phyloP scores from a whole-genome alignment of 805 yeast species.

The Gaillardinia entomophila region DNA sequence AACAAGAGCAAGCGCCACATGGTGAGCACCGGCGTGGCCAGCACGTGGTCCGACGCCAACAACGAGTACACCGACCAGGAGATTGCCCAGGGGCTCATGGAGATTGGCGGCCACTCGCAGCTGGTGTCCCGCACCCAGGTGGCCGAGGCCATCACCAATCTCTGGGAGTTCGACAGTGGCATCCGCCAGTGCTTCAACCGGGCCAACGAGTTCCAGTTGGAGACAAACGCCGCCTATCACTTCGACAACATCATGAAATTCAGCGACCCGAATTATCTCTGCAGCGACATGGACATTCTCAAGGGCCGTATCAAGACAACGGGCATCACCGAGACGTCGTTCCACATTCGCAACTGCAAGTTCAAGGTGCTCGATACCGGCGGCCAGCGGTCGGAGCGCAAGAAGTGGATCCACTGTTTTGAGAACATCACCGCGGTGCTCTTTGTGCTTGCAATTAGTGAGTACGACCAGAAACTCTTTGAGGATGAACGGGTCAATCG shows the following conservation, averaged over 20 bases:
- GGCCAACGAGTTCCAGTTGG: slow-evolving; percentile 78
- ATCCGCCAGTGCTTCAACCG: slow-evolving; percentile 51
- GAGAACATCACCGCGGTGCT: slow-evolving; percentile 84
- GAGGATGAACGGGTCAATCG: slow-evolving; percentile 88
- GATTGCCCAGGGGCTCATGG: no score
- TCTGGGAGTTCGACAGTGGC: slow-evolving; percentile 73
- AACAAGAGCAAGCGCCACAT: slow-evolving; percentile 45
- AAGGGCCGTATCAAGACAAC: slow-evolving; percentile 93
- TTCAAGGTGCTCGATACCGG: slow-evolving; percentile 92
- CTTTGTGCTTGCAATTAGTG: slow-evolving; percentile 85
- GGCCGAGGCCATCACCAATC: slow-evolving; percentile 60
- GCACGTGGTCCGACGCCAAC: slow-evolving; percentile 14
- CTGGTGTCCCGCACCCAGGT: slow-evolving; percentile 43
- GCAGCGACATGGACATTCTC: slow-evolving; percentile 78
- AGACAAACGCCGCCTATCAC: slow-evolving; percentile 75
- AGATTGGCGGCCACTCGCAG: slow-evolving; percentile 1
- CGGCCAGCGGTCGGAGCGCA: slow-evolving; percentile 87
- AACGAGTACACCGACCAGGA: slow-evolving; percentile 2
- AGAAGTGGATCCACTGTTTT: slow-evolving; percentile 93
- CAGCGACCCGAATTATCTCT: slow-evolving; percentile 57
- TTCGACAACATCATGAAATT: slow-evolving; percentile 68
- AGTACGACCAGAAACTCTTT: slow-evolving; percentile 85
- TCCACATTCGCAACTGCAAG: slow-evolving; percentile 55
- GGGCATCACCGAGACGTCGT: slow-evolving; percentile 85
- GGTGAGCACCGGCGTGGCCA: slow-evolving; percentile 47